These are phyloP conservation scores for Talaromyces sp. DNA, from an alignment of 2,329 filamentous ascomycete species.

Conservation along the genomic window DNA sequence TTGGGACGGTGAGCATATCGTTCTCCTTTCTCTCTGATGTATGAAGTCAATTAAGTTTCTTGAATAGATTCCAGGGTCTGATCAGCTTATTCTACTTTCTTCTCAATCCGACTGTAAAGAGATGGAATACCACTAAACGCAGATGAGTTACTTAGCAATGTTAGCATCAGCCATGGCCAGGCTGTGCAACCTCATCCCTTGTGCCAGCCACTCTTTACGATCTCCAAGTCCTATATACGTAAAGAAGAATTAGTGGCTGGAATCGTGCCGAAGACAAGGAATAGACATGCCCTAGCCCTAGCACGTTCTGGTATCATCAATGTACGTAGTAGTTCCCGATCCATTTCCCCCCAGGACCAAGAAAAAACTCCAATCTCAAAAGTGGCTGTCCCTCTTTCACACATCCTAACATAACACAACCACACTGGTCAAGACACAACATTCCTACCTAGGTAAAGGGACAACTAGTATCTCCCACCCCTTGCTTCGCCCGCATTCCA, in stretches of 20 bases:
- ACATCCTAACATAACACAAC: background rate
- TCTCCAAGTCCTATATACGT: background rate
- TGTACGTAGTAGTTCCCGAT: background rate
- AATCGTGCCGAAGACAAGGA: background rate
- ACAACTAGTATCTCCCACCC: background rate
- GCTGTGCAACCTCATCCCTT: background rate
- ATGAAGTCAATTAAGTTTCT: background rate
- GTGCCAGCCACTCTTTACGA: background rate
- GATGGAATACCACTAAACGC: background rate
- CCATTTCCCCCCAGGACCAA: background rate
- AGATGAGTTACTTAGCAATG: too few relatives aligned
- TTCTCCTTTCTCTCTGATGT: background rate
- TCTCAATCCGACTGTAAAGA: background rate
- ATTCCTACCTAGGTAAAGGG: background rate
- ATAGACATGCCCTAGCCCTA: background rate
- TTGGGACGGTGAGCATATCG: background rate
- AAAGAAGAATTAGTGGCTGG: background rate
- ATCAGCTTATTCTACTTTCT: background rate
- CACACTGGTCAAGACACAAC: background rate
- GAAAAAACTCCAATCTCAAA: background rate
- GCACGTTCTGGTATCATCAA: background rate
- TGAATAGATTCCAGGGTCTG: background rate
- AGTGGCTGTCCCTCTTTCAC: background rate
- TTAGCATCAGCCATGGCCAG: background rate
- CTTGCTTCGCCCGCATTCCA: constrained; percentile 15